A percentile compares a stretch with the other conserved stretches of the same genome.
Conservation (phyloP, 2,329 filamentous ascomycete genomes). For the Huntiella moniliformis region DNA sequence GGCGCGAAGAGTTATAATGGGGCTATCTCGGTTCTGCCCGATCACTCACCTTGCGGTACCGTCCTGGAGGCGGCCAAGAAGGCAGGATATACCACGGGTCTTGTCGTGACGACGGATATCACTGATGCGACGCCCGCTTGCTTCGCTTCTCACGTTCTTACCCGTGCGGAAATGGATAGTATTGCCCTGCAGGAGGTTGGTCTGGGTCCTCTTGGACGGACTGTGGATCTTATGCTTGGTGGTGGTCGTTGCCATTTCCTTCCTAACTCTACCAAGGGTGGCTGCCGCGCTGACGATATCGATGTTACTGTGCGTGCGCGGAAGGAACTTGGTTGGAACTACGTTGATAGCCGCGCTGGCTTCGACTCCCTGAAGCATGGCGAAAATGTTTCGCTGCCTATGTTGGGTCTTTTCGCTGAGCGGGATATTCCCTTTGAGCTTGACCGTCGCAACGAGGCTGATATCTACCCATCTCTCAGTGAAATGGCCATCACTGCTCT, state of each 20-base stretch:
- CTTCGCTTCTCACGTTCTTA: conserved; percentile 75
- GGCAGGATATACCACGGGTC: conserved; percentile 76
- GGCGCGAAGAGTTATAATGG: conserved; percentile 91
- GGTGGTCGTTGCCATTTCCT: conserved; percentile 89
- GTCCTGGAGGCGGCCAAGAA: conserved; percentile 84
- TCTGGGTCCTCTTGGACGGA: conserved; percentile 64
- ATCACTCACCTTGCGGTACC: conserved; percentile 74
- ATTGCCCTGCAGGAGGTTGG: conserved; percentile 89
- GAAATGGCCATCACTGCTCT: conserved; percentile 82
- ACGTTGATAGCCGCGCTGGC: conserved; percentile 49
- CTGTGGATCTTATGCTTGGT: conserved; percentile 83
- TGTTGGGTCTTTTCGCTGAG: conserved; percentile 69
- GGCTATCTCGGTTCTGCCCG: conserved; percentile 75
- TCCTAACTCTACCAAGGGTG: conserved; percentile 59
- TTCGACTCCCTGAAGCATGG: conserved; percentile 61
- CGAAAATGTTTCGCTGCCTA: conserved; percentile 51
- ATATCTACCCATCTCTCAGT: conserved; percentile 70
- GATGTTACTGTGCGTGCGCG: conserved; percentile 58
- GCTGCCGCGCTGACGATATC: conserved; percentile 63
- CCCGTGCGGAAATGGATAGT: conserved; percentile 63
- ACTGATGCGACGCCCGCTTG: conserved; percentile 94
- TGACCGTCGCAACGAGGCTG: conserved; percentile 60
- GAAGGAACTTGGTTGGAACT: conserved; percentile 60
- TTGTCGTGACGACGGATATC: conserved; percentile 87
- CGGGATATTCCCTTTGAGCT: conserved; percentile 84